Evolutionary conservation across 768 basidiomycete genomes (phyloP), one percentile per base, ranked within the genome.

Genomic region (Mycena metata): DNA sequence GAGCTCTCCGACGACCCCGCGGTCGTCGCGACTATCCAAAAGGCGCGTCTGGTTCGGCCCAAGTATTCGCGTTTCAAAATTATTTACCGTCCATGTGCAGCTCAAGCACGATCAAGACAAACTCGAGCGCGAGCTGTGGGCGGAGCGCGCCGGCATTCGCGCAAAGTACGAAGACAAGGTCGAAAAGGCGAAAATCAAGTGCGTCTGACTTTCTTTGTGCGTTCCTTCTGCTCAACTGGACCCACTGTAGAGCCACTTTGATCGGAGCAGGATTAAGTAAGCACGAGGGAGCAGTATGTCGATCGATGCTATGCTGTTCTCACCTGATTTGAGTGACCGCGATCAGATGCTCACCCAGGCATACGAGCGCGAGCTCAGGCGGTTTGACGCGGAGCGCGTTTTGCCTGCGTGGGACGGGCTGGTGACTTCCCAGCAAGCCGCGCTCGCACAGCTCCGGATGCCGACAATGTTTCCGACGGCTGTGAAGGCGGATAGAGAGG

Each of bases 361-460:
- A 24, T 90, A 90, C 79, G 87, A 85, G 66, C 87, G 83, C 71
- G 93, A 94, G 67, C 76, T 95, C 42, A 80, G 77, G 43, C 86
- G 83, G 69, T 94, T 94, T 74, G 94, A 95, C 74, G 73, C 73
- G n/a, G 89, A 93, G 57, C 84, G 90, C 42, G 90, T 84, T 12
- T 77, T 95, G 8, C 83, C 88, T 3, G 91, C 92, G 11, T 96
- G 93, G 92, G 93, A 93, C 73, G 87, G 86, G 21, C 83, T 95
- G n/a, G 77, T 90, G 21, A 79, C 86, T 56, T 88, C 86, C 72
- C 94, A 96, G 76, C 94, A 96, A 78, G 75, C 80, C 0, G 79
- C 86, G 17, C 81, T 96, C 54, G 88, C 89, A 70, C 76, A 82
- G 35, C 79, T 90, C 50, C 81, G 84, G 45, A 86, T 95, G 16